Percentiles rank a stretch among this genome's conserved stretches.
phyloP scores from a whole-genome alignment of 2,329 filamentous ascomycete genomes.

The Boeremia exigua region DNA sequence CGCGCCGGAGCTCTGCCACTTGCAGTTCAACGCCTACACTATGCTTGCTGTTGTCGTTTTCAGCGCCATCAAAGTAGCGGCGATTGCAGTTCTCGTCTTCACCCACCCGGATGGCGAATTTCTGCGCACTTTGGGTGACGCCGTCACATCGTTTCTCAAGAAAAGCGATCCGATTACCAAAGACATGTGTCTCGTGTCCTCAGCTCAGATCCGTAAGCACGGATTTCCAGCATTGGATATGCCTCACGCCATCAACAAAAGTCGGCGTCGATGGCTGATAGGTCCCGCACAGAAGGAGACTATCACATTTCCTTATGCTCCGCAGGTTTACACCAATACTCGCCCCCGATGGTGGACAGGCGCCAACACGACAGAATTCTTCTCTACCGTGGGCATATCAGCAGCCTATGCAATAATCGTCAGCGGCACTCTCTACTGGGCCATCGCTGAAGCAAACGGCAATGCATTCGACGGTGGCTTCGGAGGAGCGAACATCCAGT shows the following conservation, averaged over 20 bases:
- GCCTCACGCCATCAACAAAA: neutral
- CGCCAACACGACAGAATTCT: slow-evolving; percentile 23
- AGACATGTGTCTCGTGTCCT: slow-evolving; percentile 26
- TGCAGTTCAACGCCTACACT: slow-evolving; percentile 27
- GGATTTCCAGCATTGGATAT: slow-evolving; percentile 1
- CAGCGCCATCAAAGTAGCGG: slow-evolving; percentile 23
- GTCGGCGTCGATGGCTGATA: slow-evolving; percentile 16
- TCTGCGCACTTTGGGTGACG: slow-evolving; percentile 36
- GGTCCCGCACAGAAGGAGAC: neutral
- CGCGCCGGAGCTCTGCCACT: slow-evolving; percentile 17
- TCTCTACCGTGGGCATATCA: slow-evolving; percentile 13
- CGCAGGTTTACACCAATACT: slow-evolving; percentile 12
- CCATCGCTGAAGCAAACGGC: slow-evolving; percentile 14
- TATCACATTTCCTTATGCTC: neutral
- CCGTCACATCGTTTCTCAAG: slow-evolving; percentile 34
- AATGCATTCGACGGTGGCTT: slow-evolving; percentile 15
- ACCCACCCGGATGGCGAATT: slow-evolving; percentile 8
- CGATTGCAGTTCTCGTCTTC: slow-evolving; percentile 20
- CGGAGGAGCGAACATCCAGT: slow-evolving; percentile 19
- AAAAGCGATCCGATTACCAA: slow-evolving; percentile 26
- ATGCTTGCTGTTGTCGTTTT: slow-evolving; percentile 23
- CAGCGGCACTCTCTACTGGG: slow-evolving; percentile 8
- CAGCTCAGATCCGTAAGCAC: slow-evolving; percentile 15
- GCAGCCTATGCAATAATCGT: slow-evolving; percentile 13
- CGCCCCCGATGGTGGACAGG: slow-evolving; percentile 19